Base-by-base conservation (phyloP, 2,329 filamentous ascomycete species). In the Alternaria atra region DNA sequence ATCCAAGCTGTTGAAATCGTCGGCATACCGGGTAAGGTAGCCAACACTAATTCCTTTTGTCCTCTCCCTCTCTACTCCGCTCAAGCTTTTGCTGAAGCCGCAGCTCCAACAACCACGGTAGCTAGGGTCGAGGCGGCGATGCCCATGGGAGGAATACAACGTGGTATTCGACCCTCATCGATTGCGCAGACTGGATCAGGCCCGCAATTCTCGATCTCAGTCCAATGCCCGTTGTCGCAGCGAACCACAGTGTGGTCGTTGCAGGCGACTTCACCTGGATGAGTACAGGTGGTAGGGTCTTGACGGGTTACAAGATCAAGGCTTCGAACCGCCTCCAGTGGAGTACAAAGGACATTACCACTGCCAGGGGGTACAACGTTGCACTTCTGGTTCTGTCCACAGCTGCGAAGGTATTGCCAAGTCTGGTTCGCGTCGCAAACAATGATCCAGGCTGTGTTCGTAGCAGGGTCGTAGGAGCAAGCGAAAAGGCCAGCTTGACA, bases 31-130 rank as follows among this genome's bases (percentile, higher is more conserved):
- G 5, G 17, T 48, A 34, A 48, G 44, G 44, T 32, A 17, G 44
- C 9, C n/a, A 25, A 25, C 23, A 52, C 25, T 23, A 2, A 17
- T 12, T 15, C 27, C 50, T 40, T 27, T 39, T 34, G 23, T 39
- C 6, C 48, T 39, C 15, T 29, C 32, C 46, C n/a, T 15, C 30
- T 37, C 2, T 25, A 2, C 13, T 27, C 30, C 12, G 13, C 39
- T 52, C 27, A 58, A 32, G 55, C 55, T 30, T 35, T 46, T 29
- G 47, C 47, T 25, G 47, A 32, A 40, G 54, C 15, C 6, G 34
- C 32, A 27, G 35, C 32, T 17, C 39, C 43, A 20, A 15, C 29
- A n/a, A 42, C 47, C 17, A 27, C 13, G 29, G 52, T 55, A 20
- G 44, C 17, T 20, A 52, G 34, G 13, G 52, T 44, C 25, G 40